Base-by-base conservation (phyloP, 2,329 filamentous ascomycete species). In the Ascochyta viciae-villosae region DNA sequence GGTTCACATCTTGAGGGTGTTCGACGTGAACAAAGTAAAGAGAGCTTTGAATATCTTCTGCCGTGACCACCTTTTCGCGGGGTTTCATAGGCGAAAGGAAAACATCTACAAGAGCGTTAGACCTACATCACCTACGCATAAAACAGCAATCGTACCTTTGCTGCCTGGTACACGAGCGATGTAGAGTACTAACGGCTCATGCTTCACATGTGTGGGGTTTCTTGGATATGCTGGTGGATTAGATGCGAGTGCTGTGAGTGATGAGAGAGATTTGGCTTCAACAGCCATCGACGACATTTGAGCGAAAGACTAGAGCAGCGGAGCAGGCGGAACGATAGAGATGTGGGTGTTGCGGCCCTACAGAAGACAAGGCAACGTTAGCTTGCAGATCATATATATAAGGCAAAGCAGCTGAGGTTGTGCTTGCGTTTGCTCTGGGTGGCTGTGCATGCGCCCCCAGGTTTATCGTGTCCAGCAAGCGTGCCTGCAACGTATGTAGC, bases 11-110 rank as follows among this genome's bases (percentile, higher is more conserved):
- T 53, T 90, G 81, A 3, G 85, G 84, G 1, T 83, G 81, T 56
- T 91, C 85, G 35, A 96, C 84, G 76, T 98, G 94, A 49, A 97
- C 81, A 73, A 95, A 98, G 77, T 98, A 99, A 5, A 99, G 83
- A 13, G 89, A 96, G 67, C 87, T 91, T 52, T 89, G 86, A 44
- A 99, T 88, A 72, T 97, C 94, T 72, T 93, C 89, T 40, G 86
- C 88, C 0, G 92, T 96, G 61, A 99, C 91, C 57, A 92, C 94
- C 74, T 95, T 96, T 38, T 89, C 83, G 47, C 90, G 88, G 2
- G 95, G 95, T 73, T 96, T 96, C 60, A 95, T 84, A 0, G 95
- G 91, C 1, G 94, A 96, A 41, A 99, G 86, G 66, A 97, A 96
- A 54, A 97, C 85, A 82, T 97, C 94, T 95, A 43, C 12, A 38